Evolutionary conservation across 305 asterid genomes (phyloP).

Genomic region (Fraxinus paxiana): DNA sequence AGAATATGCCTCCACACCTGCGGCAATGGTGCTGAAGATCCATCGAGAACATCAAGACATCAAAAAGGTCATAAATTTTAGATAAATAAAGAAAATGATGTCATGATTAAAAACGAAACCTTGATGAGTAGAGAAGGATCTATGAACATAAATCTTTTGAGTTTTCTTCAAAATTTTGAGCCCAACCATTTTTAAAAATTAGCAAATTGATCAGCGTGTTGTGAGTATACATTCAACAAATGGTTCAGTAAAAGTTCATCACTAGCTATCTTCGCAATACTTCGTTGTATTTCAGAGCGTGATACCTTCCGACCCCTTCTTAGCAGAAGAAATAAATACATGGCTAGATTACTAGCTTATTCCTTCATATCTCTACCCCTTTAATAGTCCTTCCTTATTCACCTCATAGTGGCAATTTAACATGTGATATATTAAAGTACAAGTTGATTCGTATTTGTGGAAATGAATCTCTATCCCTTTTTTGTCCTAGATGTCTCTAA

Average conservation of each 20-base stretch:
- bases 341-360: not conserved
- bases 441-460: not conserved
- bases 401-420: not conserved
- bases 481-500: not conserved
- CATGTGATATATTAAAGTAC: not conserved
- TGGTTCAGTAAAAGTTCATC: not conserved
- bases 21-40: conserved; percentile 94
- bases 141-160: not conserved
- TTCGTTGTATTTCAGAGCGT: not conserved
- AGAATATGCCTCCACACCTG: conserved; percentile 94
- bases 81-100: not conserved
- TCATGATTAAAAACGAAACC: not conserved
- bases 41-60: conserved; percentile 27
- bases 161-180: not conserved
- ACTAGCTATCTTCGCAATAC: not conserved
- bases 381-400: not conserved
- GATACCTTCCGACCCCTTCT: not conserved
- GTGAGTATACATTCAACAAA: not conserved
- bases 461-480: not conserved
- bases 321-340: not conserved
- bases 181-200: not conserved
- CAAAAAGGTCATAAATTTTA: conserved; percentile 18
- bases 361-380: not conserved
- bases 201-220: not conserved
- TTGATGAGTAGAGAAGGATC: not conserved